Evolutionary conservation across 805 yeast genomes (phyloP).

Genomic region (Candida schatavii): DNA sequence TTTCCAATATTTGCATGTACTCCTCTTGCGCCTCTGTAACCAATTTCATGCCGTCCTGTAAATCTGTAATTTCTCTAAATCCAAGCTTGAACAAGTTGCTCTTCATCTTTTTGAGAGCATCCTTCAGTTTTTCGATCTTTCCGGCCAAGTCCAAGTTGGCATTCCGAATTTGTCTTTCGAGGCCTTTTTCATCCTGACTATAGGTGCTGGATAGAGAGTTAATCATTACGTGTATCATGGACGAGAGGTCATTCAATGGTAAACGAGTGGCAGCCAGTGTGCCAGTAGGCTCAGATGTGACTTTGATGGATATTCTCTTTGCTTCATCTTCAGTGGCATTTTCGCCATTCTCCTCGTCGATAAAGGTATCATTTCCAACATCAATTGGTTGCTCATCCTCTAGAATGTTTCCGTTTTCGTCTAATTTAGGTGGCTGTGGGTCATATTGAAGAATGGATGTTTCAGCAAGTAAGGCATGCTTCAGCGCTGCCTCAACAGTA

Average conservation of each 20-base stretch:
- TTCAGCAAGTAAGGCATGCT: constrained; percentile 3
- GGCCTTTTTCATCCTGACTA: constrained; percentile 47
- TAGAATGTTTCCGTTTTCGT: constrained; percentile 26
- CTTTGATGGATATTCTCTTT: constrained; percentile 52
- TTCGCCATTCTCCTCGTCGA: constrained; percentile 16
- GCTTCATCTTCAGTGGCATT: constrained; percentile 34
- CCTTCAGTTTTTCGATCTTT: constrained; percentile 45
- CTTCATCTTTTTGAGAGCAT: constrained; percentile 25
- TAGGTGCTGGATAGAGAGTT: constrained; percentile 54
- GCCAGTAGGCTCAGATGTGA: constrained; percentile 40
- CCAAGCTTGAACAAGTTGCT: constrained; percentile 29
- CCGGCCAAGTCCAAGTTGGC: constrained; percentile 43
- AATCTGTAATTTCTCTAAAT: constrained; percentile 14
- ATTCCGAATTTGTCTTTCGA: constrained; percentile 19
- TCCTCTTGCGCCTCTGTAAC: constrained; percentile 16
- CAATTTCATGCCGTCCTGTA: constrained; percentile 25
- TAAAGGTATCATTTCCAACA: not conserved
- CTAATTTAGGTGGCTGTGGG: constrained; percentile 34
- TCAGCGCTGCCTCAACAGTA: constrained; percentile 7
- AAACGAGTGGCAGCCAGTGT: constrained; percentile 11
- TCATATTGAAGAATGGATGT: constrained; percentile 15
- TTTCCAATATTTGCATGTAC: constrained; percentile 13
- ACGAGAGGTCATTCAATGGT: constrained; percentile 30
- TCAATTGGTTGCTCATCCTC: constrained; percentile 3
- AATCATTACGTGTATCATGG: constrained; percentile 41